Evolutionary conservation across 371 early-diverging fungal species (phyloP), one percentile per base, ranked within the genome.

Genomic region (Basidiobolus meristosporus): DNA sequence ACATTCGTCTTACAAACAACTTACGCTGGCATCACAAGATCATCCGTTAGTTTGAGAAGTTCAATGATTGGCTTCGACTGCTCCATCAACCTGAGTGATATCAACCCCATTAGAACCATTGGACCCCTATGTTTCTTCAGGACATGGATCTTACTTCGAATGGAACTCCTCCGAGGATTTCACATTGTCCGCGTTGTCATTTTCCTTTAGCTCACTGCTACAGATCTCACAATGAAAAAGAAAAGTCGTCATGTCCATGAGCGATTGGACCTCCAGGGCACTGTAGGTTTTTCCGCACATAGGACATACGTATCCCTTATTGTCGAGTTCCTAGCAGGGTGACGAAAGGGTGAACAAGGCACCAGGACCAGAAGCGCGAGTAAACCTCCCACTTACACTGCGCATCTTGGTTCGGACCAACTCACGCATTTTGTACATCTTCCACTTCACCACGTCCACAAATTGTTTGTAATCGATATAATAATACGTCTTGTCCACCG

Each of bases 381-480:
- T 4, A 4, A 31, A 12, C 7, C 36, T 12, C 1, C 17, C 23
- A 36, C 50, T 43, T 57, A 75, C 76, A 43, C 62, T 77, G 35
- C 76, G 62, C 52, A 86, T 68, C 36, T 70, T 70, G 26, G 70
- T 65, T 22, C 73, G 53, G 31, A 87, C 75, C 19, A 64, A 55
- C 20, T 70, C 68, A 38, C 79, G 73, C 64, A 90, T 83, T 52
- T 73, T 71, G 62, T 74, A 79, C 60, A 92, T 86, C 49, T 78
- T 75, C 74, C 74, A 90, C 50, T 90, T 90, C 29, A 88, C 79
- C 12, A 86, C 87, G 46, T 90, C 85, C 0, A 92, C 82, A 59
- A 92, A 88, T 34, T 77, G 73, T 55, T 80, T 80, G 58, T 89
- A 90, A 54, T 92, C 92, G 9, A 92, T 65, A 46, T 82, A 84